These are phyloP conservation scores for Allomyces javanicus DNA, from an alignment of 192 early-diverging fungal species.

Conservation along the genomic window DNA sequence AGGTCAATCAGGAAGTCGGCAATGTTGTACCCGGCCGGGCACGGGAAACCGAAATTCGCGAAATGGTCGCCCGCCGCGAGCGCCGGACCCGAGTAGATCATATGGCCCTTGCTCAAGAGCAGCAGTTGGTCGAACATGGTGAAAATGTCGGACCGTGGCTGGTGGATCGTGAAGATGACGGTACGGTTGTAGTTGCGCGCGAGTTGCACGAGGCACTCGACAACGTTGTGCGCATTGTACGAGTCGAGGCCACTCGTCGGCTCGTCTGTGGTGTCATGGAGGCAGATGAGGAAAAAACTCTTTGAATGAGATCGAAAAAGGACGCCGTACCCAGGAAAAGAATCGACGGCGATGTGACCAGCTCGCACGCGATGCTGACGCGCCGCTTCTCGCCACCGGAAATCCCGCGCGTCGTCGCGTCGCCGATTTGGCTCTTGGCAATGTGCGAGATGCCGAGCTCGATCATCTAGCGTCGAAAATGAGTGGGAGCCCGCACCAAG, in stretches of 20 bases:
- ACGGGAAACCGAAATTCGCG: constrained; percentile 49
- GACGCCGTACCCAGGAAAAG: constrained; percentile 46
- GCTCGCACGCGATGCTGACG: constrained; percentile 80
- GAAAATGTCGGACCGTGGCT: constrained; percentile 82
- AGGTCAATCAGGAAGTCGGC: constrained; percentile 67
- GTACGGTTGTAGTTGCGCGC: constrained; percentile 58
- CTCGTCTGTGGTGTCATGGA: constrained; percentile 22
- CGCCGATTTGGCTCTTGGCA: constrained; percentile 62
- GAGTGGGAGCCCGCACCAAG: too few relatives aligned
- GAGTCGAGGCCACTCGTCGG: constrained; percentile 71
- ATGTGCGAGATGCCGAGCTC: constrained; percentile 69
- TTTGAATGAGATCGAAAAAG: too few relatives aligned
- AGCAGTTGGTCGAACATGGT: constrained; percentile 75
- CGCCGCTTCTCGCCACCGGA: constrained; percentile 84
- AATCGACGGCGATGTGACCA: constrained; percentile 80
- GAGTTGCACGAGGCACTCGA: constrained; percentile 66
- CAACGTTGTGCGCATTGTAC: constrained; percentile 83
- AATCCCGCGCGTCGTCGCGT: constrained; percentile 46
- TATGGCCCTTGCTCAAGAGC: constrained; percentile 56
- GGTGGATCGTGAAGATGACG: constrained; percentile 84
- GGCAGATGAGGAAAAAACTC: not conserved
- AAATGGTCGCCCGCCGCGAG: constrained; percentile 45
- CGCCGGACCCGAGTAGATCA: constrained; percentile 67
- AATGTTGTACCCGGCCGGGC: constrained; percentile 75
- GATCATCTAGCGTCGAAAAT: constrained; percentile 25